Evolutionary conservation across 768 basidiomycete genomes (phyloP), one percentile per base, ranked within the genome.

Genomic region (Lyophyllum atratum): DNA sequence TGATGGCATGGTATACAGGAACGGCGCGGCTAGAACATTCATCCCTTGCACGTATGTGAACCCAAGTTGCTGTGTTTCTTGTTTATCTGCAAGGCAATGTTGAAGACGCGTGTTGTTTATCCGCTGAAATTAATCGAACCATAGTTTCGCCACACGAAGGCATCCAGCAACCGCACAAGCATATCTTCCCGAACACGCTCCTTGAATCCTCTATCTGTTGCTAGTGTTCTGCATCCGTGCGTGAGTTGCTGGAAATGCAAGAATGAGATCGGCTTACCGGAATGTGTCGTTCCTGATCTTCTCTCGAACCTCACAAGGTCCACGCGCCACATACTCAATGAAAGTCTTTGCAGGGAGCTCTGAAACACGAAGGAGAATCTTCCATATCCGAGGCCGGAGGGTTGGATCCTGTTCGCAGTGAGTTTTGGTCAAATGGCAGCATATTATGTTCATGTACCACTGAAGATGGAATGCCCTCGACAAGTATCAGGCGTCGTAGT

Each of bases 21-120:
- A 99, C 0, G 97, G 97, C 2, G 97, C 97, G 21, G 95, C 94
- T 33, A 99, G 86, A 47, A 98, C 97, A 70, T 99, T 99, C 94
- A 97, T 98, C 28, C 97, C 97, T 74, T 99, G 96, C 9, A 99
- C 95, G 66, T 98, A 99, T 28, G 92, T 94, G 72, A 98, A 97
- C 9, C 85, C 92, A 40, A 93, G 81, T 55, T 86, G 86, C n/a
- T 90, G 84, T 0, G 77, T 78, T 65, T 92, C 90, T 71, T 89
- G 87, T 60, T 85, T 79, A 65, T 93, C 92, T 93, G 62, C 10
- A 37, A 33, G 24, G 22, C 14, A 29, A 14, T 51, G 50, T 34
- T 40, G 40, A 28, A 46, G 22, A 15, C 4, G 15, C 15, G 40
- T 34, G 28, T 44, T 17, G 42, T 40, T 34, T 12, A 24, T 40